These are phyloP conservation scores for Quercus phellos DNA, from an alignment of 331 rosid species.

Conservation along the genomic window DNA sequence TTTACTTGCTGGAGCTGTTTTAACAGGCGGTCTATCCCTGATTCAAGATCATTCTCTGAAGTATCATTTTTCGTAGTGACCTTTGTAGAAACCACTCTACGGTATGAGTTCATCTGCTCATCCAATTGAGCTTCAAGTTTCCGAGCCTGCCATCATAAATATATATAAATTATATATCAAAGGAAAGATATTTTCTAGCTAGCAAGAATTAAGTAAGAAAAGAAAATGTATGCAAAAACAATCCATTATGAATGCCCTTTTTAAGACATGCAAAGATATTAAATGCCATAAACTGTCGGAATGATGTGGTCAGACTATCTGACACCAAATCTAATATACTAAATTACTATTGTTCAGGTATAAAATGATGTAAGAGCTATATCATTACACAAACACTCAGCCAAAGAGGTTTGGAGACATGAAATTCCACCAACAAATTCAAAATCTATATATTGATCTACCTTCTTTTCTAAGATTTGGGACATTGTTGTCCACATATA, in stretches of 20 bases:
- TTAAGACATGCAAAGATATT: conserved; percentile 1
- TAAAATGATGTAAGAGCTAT: neutral
- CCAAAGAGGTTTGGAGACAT: neutral
- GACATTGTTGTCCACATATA: neutral
- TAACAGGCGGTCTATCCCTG: conserved; percentile 67
- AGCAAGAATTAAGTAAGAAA: neutral
- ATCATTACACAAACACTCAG: neutral
- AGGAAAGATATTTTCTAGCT: neutral
- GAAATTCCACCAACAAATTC: neutral
- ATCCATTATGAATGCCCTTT: neutral
- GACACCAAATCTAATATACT: neutral
- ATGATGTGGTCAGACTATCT: neutral
- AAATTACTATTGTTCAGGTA: neutral
- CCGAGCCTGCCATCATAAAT: conserved; percentile 58
- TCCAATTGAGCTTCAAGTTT: conserved; percentile 96
- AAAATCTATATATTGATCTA: neutral
- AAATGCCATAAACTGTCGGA: neutral
- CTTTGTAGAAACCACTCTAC: conserved; percentile 77
- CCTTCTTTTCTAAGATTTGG: conserved; percentile 10
- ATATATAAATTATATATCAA: neutral
- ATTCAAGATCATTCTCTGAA: conserved; percentile 63
- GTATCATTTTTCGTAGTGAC: conserved; percentile 58
- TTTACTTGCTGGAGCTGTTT: conserved; percentile 94
- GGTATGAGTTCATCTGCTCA: conserved; percentile 83
- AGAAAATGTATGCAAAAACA: neutral